Evolutionary conservation across 495 filamentous ascomycete genomes (phyloP), one percentile per base, ranked within the genome.

Genomic region (Hamigera avellanea): DNA sequence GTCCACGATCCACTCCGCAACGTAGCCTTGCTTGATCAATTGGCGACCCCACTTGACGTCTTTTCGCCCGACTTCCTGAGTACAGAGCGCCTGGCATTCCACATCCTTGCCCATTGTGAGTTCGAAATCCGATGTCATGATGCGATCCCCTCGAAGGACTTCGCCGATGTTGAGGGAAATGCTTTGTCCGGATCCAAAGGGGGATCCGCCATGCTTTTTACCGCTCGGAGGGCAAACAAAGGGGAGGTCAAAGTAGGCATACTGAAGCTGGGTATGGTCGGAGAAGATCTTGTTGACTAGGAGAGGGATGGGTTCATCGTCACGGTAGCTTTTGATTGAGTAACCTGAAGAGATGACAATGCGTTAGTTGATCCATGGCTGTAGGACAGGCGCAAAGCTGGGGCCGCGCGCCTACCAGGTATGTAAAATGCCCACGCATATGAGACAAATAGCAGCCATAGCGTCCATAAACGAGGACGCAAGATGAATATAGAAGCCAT

Each of bases 281-380:
- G 86, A 93, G 62, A 88, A 93, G 48, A 93, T 81, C 58, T 95
- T 95, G 62, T 95, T 95, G 37, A 91, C 85, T n/a, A 87, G 75
- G 5, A 95, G 70, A 0, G 86, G 86, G 18, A 94, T 86, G 3
- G 78, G 64, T 46, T 94, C 83, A 53, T 74, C 70, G 40, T 89
- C 79, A 35, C 70, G 69, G 54, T 94, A 95, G 50, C 76, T 84
- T 44, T 80, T 83, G 47, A 91, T 76, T 6, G 79, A 83, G 62
- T 76, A 83, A 32, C 81, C 80, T 83, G 4, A 23, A 23, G 21
- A 23, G 4, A 23, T 23, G 9, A 23, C n/a, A n/a, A n/a, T n/a
- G n/a, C 21, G 21, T 23, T 23, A 23, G 21, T 23, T 23, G 21
- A 23, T 23, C 9, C 21, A 23, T 23, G 21, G 9, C 4, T 4